Evolutionary conservation across 2,329 filamentous ascomycete genomes (phyloP), one percentile per base, ranked within the genome.

Genomic region (Gnomoniopsis sp.): DNA sequence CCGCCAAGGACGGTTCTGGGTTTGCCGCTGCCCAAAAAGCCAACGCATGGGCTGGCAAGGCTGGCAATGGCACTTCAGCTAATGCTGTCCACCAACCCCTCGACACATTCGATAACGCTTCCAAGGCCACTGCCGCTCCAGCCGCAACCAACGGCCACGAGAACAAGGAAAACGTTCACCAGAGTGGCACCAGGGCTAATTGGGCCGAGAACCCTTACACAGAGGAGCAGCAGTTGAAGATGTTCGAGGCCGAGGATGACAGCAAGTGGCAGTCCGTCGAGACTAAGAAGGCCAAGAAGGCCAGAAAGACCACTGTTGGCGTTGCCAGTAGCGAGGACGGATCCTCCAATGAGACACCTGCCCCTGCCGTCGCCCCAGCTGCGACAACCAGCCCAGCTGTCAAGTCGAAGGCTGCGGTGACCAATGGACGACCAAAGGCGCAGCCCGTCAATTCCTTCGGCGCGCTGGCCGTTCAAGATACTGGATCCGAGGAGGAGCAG

Each of bases 1-100:
- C 90, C 48, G 89, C 91, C 57, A 91, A 91, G 79, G 93, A 95
- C 66, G 92, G 93, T 47, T 86, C 83, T 17, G 72, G 78, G 59
- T 87, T 83, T 69, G 75, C 78, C 70, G 77, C 80, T 8, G 70
- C 72, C 1, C 66, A 72, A 55, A 69, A 74, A 55, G 66, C 71
- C 58, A 77, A 76, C 53, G 72, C 72, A 26, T 78, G 75, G 75
- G 70, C 66, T 44, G 71, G 69, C 52, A 77, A 79, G 55, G 71
- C 67, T 46, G 68, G 66, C 62, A 73, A 75, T 55, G 78, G 77
- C 34, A 73, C 72, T 48, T 80, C 78, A 57, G 69, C 67, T 53
- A 62, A 68, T 33, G 67, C 71, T 54, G 72, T 71, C 6, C 69
- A 79, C 60, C 76, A 84, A 62, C 79, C 83, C 3, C 76, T 88